Conservation (phyloP, 768 basidiomycete species). For the Podaxis pistillaris region DNA sequence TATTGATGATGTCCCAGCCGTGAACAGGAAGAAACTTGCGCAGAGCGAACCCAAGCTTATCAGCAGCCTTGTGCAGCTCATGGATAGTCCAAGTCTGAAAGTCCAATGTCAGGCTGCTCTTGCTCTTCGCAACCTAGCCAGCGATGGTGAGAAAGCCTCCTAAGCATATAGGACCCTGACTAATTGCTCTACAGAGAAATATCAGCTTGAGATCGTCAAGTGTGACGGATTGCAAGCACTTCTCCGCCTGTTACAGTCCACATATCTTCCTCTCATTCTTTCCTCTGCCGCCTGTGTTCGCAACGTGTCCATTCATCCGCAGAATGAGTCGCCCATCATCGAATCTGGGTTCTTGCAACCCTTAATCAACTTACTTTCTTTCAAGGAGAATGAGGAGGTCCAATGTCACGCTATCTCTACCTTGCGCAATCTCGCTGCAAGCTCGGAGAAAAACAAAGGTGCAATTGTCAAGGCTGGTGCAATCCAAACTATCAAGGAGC, state of each 20-base stretch:
- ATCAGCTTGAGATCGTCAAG: constrained; percentile 97
- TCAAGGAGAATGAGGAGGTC: constrained; percentile 99
- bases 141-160: constrained; percentile 67
- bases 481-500: constrained; percentile 93
- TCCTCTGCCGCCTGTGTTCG: constrained; percentile 98
- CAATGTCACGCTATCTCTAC: constrained; percentile 99
- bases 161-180: not conserved
- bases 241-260: constrained; percentile 91
- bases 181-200: constrained; percentile 68
- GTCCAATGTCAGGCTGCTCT: constrained; percentile 98
- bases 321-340: constrained; percentile 98
- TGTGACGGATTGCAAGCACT: constrained; percentile 90
- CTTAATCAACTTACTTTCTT: constrained; percentile 91
- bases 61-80: constrained; percentile 86
- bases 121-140: constrained; percentile 93
- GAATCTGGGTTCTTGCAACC: constrained; percentile 97
- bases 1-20: constrained; percentile 39
- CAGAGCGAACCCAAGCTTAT: constrained; percentile 94
- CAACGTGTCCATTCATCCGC: constrained; percentile 98
- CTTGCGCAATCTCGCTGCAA: constrained; percentile 92
- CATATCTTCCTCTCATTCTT: constrained; percentile 95
- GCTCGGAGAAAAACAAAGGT: constrained; percentile 96
- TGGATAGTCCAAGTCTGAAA: constrained; percentile 97
- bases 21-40: constrained; percentile 92
- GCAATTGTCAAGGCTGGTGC: constrained; percentile 98